Evolutionary conservation across 179 eudicot genomes (phyloP).

Genomic region (Nepenthes alata): DNA sequence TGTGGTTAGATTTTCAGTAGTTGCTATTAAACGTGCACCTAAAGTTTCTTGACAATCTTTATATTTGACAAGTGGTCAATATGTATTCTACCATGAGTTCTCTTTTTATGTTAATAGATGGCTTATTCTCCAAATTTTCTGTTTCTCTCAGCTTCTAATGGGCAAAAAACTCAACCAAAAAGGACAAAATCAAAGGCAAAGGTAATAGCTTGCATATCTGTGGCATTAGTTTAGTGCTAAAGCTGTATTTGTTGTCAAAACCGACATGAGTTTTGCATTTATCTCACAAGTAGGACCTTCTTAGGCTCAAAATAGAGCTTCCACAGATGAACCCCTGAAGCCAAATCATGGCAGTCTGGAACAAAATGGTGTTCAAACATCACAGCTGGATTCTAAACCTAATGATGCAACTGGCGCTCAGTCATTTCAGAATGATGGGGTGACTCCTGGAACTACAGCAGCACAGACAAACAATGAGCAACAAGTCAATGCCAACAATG

Average conservation of each 20-base stretch:
- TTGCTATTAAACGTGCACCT: no score
- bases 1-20: no score
- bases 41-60: background rate
- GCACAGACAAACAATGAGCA: slow-evolving; percentile 28
- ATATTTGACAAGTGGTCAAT: background rate
- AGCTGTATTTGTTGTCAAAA: slow-evolving; percentile 5
- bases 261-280: slow-evolving; percentile 7
- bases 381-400: slow-evolving; percentile 25
- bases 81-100: background rate
- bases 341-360: slow-evolving; percentile 21
- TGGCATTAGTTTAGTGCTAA: background rate
- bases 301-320: slow-evolving; percentile 44
- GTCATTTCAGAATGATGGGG: slow-evolving; percentile 21
- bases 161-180: slow-evolving; percentile 53
- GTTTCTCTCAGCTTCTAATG: slow-evolving; percentile 54
- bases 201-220: slow-evolving; percentile 27
- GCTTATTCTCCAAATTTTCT: background rate
- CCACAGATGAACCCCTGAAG: slow-evolving; percentile 24
- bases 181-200: slow-evolving; percentile 45
- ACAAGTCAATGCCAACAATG: slow-evolving; percentile 21
- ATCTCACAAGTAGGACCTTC: slow-evolving; percentile 23
- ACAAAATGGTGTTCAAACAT: slow-evolving; percentile 26
- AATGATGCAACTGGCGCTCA: slow-evolving; percentile 24
- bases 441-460: slow-evolving; percentile 17
- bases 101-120: no score